Percentiles rank a stretch among this genome's conserved stretches.
Conservation (phyloP, 345 rosid species). For the Gossypium herbaceum region DNA sequence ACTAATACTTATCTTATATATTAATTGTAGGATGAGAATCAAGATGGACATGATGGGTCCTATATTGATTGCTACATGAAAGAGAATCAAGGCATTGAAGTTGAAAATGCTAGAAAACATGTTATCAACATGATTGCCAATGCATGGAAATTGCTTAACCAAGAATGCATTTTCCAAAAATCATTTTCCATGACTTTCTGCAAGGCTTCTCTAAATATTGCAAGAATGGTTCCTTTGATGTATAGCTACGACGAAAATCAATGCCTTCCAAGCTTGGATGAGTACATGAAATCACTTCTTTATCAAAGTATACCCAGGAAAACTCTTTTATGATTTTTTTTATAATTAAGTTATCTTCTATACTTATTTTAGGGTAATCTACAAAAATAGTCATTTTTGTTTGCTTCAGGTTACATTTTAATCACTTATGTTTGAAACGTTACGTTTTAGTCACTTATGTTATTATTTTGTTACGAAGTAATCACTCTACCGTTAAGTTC, state of each 20-base stretch:
- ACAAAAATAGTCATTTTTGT: too few species aligned
- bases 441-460: too few species aligned
- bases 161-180: slow-evolving; percentile 33
- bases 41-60: slow-evolving; percentile 56
- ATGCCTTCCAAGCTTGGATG: slow-evolving; percentile 39
- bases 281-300: slow-evolving; percentile 29
- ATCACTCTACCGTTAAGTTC: too few species aligned
- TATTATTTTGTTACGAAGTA: too few species aligned
- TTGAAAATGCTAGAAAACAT: slow-evolving; percentile 31
- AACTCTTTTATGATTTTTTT: neutral
- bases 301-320: slow-evolving; percentile 3
- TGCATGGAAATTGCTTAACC: slow-evolving; percentile 54
- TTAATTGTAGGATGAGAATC: slow-evolving; percentile 44
- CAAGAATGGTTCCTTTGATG: slow-evolving; percentile 59
- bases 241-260: slow-evolving; percentile 41
- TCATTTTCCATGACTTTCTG: slow-evolving; percentile 35
- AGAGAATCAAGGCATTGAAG: slow-evolving; percentile 27
- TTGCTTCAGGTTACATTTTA: too few species aligned
- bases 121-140: slow-evolving; percentile 37
- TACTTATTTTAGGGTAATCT: too few species aligned
- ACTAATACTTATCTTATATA: neutral
- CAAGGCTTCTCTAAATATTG: slow-evolving; percentile 36
- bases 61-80: slow-evolving; percentile 50
- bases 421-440: too few species aligned
- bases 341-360: too few species aligned